Percentiles rank a stretch among this genome's conserved stretches.
These are phyloP conservation scores for Syncephalastrum sp. DNA, from an alignment of 371 early-diverging fungal genomes.

Conservation along the genomic window DNA sequence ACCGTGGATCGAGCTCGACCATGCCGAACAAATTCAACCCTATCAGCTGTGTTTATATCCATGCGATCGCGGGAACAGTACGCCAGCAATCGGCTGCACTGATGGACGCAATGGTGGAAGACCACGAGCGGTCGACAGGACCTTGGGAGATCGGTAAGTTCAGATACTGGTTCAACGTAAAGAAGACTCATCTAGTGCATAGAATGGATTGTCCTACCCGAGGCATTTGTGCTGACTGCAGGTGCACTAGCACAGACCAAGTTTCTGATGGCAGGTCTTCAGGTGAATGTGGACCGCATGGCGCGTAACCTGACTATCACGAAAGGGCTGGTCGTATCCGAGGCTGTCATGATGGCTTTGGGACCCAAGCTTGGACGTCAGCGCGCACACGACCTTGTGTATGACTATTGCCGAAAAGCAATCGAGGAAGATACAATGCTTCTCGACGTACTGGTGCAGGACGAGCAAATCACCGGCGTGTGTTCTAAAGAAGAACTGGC, in stretches of 20 bases:
- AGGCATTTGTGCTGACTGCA: constrained; percentile 19
- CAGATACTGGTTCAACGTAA: neutral
- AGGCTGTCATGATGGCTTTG: constrained; percentile 24
- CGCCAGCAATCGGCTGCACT: constrained; percentile 20
- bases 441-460: constrained; percentile 8
- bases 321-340: constrained; percentile 19
- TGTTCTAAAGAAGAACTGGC: constrained; percentile 7
- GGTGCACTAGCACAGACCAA: constrained; percentile 17
- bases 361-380: constrained; percentile 16
- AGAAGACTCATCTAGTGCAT: too few species aligned
- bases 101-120: constrained; percentile 23
- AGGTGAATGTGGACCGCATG: constrained; percentile 17
- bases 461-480: constrained; percentile 6
- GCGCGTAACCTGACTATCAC: constrained; percentile 17
- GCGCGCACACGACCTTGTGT: constrained; percentile 21
- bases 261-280: constrained; percentile 15
- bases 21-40: constrained; percentile 27
- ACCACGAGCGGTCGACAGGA: constrained; percentile 21
- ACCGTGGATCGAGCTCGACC: constrained; percentile 22
- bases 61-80: constrained; percentile 21
- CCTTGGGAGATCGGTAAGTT: constrained; percentile 25
- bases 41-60: constrained; percentile 24
- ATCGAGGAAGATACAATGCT: constrained; percentile 13
- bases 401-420: constrained; percentile 18
- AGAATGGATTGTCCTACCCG: constrained; percentile 25